Conservation (phyloP, 805 yeast genomes). For the Sugiyamaella chiloensis region DNA sequence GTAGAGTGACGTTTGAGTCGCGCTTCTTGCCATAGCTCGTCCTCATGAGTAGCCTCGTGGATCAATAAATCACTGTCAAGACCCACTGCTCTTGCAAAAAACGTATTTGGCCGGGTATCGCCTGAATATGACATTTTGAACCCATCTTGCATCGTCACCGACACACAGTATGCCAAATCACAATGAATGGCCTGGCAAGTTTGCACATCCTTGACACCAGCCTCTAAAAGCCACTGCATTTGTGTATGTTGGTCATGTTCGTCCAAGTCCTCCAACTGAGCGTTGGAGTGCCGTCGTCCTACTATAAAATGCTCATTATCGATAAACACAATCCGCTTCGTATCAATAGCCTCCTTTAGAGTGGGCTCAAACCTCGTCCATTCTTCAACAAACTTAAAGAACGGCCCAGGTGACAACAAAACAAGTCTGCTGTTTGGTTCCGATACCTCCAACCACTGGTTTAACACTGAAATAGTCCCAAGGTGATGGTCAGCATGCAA, state of each 20-base stretch:
- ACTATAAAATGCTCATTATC: slow-evolving; percentile 59
- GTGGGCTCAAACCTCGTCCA: slow-evolving; percentile 54
- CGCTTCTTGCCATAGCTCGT: slow-evolving; percentile 75
- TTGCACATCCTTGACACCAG: slow-evolving; percentile 29
- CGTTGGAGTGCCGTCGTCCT: slow-evolving; percentile 32
- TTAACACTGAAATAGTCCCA: slow-evolving; percentile 69
- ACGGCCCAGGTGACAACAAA: slow-evolving; percentile 74
- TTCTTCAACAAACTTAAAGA: slow-evolving; percentile 61
- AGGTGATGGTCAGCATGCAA: slow-evolving; percentile 96
- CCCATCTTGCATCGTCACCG: slow-evolving; percentile 45
- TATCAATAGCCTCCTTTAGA: slow-evolving; percentile 31
- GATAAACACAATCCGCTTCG: slow-evolving; percentile 44
- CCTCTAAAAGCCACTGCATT: not conserved
- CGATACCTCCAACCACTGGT: slow-evolving; percentile 51
- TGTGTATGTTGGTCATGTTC: not conserved
- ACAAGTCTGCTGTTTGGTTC: slow-evolving; percentile 38
- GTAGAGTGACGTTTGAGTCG: slow-evolving; percentile 81
- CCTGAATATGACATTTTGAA: slow-evolving; percentile 89
- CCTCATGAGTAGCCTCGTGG: slow-evolving; percentile 92
- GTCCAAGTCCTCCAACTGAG: not conserved
- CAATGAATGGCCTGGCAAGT: slow-evolving; percentile 86
- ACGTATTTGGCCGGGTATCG: slow-evolving; percentile 80
- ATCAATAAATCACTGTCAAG: slow-evolving; percentile 64
- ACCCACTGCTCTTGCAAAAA: slow-evolving; percentile 64
- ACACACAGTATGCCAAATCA: slow-evolving; percentile 69